Conservation (phyloP, 2,329 filamentous ascomycete genomes). For the Trichoderma breve region DNA sequence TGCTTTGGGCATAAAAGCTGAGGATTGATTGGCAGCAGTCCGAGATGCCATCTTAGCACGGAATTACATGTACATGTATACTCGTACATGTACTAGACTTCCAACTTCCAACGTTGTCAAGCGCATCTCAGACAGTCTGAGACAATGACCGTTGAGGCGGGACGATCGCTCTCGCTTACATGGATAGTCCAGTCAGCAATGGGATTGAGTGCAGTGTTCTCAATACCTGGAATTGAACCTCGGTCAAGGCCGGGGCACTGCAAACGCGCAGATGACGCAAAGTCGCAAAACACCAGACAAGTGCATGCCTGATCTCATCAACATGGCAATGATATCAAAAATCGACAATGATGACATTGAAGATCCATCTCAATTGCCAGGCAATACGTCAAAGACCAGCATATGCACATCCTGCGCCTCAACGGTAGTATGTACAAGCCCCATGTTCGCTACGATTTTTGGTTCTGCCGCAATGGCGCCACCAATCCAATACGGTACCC, state of each 20-base stretch:
- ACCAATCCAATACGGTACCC: background rate
- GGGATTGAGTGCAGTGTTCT: background rate
- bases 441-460: background rate
- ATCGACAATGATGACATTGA: background rate
- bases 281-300: background rate
- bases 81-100: too few relatives aligned
- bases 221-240: background rate
- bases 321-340: background rate
- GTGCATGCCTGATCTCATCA: background rate
- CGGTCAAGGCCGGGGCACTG: background rate
- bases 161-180: background rate
- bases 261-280: background rate
- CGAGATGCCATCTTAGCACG: background rate
- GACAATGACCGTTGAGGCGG: background rate
- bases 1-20: background rate
- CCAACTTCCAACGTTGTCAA: background rate
- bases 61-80: background rate
- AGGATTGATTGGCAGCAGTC: background rate
- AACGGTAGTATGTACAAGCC: background rate
- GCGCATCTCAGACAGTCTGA: background rate
- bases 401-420: constrained; percentile 10
- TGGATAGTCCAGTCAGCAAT: background rate
- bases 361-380: background rate
- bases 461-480: constrained; percentile 5
- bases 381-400: background rate